Evolutionary conservation across 139 green algal species (phyloP).

Genomic region (Micromonas pusilla): DNA sequence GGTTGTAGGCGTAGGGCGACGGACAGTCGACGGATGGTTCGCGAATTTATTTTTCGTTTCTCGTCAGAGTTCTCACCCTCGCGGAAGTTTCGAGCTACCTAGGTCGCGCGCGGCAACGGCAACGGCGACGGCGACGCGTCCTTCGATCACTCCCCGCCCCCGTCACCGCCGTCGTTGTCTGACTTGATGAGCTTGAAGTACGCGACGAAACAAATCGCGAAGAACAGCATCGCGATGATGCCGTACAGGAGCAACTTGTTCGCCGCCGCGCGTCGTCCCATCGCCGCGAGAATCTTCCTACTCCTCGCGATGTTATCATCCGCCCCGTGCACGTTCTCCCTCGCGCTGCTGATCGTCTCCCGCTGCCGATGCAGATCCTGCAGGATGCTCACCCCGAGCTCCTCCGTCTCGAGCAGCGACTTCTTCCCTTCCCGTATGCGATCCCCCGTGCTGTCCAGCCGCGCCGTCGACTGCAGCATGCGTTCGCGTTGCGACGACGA

Average conservation of each 20-base stretch:
- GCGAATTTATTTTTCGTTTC: no score
- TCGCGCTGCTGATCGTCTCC: conserved; percentile 79
- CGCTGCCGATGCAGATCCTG: conserved; percentile 83
- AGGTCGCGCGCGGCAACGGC: no score
- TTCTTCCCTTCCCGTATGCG: conserved; percentile 35
- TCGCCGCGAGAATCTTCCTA: conserved; percentile 73
- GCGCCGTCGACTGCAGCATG: conserved; percentile 35
- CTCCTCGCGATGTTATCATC: conserved; percentile 83
- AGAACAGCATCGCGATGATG: conserved; percentile 31
- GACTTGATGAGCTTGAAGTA: conserved; percentile 32
- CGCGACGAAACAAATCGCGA: conserved; percentile 35
- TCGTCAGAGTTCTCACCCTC: no score
- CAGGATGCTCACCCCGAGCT: conserved; percentile 86
- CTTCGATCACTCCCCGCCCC: no score
- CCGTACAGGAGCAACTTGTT: conserved; percentile 70
- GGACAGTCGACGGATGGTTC: no score
- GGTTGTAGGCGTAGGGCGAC: not conserved
- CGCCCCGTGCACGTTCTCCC: conserved; percentile 66
- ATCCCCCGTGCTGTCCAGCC: conserved; percentile 31
- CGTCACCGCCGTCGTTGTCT: not conserved
- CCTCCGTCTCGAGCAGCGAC: conserved; percentile 58
- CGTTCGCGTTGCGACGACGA: conserved; percentile 15
- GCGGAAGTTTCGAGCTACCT: no score
- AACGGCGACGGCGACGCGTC: no score
- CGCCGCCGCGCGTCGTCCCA: conserved; percentile 70